These are phyloP conservation scores for Tuber magnatum DNA, from an alignment of 495 filamentous ascomycete genomes.

Conservation along the genomic window DNA sequence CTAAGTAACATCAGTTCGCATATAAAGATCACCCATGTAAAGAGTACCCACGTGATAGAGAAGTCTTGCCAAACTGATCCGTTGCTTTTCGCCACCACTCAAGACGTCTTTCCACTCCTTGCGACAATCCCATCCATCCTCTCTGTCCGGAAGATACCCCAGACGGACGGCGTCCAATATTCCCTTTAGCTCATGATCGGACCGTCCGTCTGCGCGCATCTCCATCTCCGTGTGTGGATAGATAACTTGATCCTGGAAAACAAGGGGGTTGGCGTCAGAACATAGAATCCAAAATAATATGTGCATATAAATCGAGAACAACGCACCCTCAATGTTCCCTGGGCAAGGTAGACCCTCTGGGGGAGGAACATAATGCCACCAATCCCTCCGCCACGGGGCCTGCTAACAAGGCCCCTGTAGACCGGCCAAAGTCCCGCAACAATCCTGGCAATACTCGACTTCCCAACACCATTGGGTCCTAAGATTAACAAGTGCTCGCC, in stretches of 20 bases:
- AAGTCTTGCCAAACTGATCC: conserved; percentile 80
- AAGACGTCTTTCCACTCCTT: conserved; percentile 99
- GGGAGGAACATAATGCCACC: conserved; percentile 98
- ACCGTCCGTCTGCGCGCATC: conserved; percentile 73
- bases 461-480: conserved; percentile 90
- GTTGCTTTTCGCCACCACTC: conserved; percentile 95
- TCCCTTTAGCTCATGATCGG: conserved; percentile 63
- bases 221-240: conserved; percentile 93
- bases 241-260: conserved; percentile 82
- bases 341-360: conserved; percentile 84
- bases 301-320: background rate
- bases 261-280: background rate
- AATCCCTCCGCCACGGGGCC: conserved; percentile 68
- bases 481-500: conserved; percentile 93
- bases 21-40: background rate
- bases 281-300: background rate
- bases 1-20: conserved; percentile 18
- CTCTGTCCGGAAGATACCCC: conserved; percentile 80
- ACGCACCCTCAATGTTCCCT: conserved; percentile 62
- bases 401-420: conserved; percentile 82
- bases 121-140: conserved; percentile 91
- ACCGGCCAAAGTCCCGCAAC: conserved; percentile 94
- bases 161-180: conserved; percentile 76
- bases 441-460: conserved; percentile 80
- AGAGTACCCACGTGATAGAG: conserved; percentile 69